Conservation (phyloP, 2,329 filamentous ascomycete genomes). For the Pseudocercospora pini-densiflorae region DNA sequence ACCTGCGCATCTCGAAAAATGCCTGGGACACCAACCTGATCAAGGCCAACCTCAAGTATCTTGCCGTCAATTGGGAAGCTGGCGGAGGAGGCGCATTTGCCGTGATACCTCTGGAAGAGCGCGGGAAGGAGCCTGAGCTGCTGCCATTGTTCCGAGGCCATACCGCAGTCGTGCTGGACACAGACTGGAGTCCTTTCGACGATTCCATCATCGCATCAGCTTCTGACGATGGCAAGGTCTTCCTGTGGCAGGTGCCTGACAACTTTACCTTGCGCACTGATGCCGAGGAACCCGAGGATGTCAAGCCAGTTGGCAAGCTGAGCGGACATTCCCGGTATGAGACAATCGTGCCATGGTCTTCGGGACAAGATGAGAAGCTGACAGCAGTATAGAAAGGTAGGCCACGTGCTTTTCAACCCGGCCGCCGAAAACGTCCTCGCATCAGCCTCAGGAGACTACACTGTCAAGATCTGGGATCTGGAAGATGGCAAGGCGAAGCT, state of each 20-base stretch:
- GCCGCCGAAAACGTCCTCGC: constrained; percentile 94
- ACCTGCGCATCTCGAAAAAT: constrained; percentile 95
- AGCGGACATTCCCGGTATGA: constrained; percentile 81
- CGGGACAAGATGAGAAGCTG: constrained; percentile 22
- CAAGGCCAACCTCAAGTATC: constrained; percentile 95
- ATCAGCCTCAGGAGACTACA: constrained; percentile 92
- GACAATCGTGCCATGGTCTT: not conserved
- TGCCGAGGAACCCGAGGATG: constrained; percentile 78
- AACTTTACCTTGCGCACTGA: constrained; percentile 85
- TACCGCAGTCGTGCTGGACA: constrained; percentile 93
- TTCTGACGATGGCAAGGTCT: constrained; percentile 95
- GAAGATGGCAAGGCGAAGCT: constrained; percentile 74
- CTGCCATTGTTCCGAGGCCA: constrained; percentile 96
- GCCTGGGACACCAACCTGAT: constrained; percentile 99
- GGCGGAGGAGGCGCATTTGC: constrained; percentile 96
- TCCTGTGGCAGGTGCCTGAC: constrained; percentile 93
- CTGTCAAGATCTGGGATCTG: constrained; percentile 95
- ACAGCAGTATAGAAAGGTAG: constrained; percentile 75
- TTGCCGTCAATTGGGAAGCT: constrained; percentile 98
- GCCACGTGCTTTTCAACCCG: constrained; percentile 97
- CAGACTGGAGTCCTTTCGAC: constrained; percentile 98
- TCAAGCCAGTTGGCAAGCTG: constrained; percentile 80
- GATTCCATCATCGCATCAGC: constrained; percentile 90
- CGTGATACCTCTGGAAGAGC: constrained; percentile 88
- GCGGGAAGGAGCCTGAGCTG: constrained; percentile 86